These are phyloP conservation scores for Zygotorulaspora danielsina DNA, from an alignment of 805 yeast genomes.

Conservation along the genomic window DNA sequence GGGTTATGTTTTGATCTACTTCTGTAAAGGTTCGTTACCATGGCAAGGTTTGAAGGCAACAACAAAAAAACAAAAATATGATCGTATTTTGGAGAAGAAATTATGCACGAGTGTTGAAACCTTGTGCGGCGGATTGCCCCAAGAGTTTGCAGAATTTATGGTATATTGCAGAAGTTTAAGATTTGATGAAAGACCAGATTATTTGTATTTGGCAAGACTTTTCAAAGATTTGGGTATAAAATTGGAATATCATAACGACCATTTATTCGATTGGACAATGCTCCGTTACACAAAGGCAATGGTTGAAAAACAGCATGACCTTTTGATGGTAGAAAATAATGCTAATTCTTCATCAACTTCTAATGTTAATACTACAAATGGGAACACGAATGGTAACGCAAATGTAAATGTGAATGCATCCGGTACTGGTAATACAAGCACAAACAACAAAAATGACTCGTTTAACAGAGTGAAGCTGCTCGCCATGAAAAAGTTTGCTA, in stretches of 20 bases:
- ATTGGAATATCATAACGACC: conserved; percentile 88
- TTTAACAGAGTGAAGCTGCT: conserved; percentile 34
- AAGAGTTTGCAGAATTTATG: conserved; percentile 82
- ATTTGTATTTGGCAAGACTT: conserved; percentile 77
- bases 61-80: conserved; percentile 94
- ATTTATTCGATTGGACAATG: conserved; percentile 95
- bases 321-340: conserved; percentile 14
- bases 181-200: conserved; percentile 96
- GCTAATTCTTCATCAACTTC: conserved; percentile 3
- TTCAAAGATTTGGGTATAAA: conserved; percentile 85
- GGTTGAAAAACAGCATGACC: conserved; percentile 32
- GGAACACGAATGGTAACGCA: conserved; percentile 14
- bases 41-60: conserved; percentile 99
- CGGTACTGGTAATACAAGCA: conserved; percentile 7
- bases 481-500: conserved; percentile 36
- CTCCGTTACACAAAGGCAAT: conserved; percentile 36
- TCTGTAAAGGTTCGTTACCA: conserved; percentile 92
- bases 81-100: conserved; percentile 91
- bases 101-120: conserved; percentile 83
- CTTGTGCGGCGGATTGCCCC: conserved; percentile 87
- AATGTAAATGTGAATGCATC: conserved; percentile 11
- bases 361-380: conserved; percentile 7
- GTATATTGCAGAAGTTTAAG: conserved; percentile 84
- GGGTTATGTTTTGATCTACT: conserved; percentile 91
- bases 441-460: conserved; percentile 29